Evolutionary conservation across 352 stramenopile species (phyloP), one percentile per base, ranked within the genome.

Genomic region (Globisporangium lucens): DNA sequence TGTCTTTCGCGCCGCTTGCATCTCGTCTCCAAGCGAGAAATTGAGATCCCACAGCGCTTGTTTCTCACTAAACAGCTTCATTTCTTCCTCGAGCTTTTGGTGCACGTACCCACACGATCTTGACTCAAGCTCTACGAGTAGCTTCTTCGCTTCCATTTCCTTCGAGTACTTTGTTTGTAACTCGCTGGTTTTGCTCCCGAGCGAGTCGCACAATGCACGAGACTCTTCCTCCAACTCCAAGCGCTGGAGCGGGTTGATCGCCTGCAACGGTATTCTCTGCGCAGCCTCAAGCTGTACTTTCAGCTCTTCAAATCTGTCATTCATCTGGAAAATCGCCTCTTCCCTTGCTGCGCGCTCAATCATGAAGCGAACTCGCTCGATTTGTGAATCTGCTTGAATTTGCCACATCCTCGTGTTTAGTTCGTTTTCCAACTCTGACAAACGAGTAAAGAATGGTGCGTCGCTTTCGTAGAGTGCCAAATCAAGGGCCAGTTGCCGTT

Each of bases 21-120:
- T 8, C 24, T 90, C 84, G 24, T 82, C 70, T 29, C 68, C 72
- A 2, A 90, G 68, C 3, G 59, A 57, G n/a, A 73, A 61, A 56
- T 78, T 84, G 8, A 80, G 63, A 61, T 89, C 81, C 82, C 80
- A 92, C 2, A 92, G 68, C 7, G 59, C 56, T 53, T 92, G 84
- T 61, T 89, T 92, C 60, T 92, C 84, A 5, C 56, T 46, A 36
- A 89, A 85, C 33, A 93, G 64, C 43, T 75, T 72, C 2, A 56
- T 47, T 41, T 94, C 86, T 62, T 94, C 82, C 3, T 87, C 65
- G 0, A 94, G 66, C 46, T 79, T 82, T 33, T 69, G 35, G 3
- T 76, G 63, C 1, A 75, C 65, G 52, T 91, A 93, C 24, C 72
- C 69, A 56, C 70, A 77, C 2, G 77, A 78, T 0, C 78, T 75